Conservation (phyloP, 1,139 yeast genomes). For the Yamadazyma conglobata region DNA sequence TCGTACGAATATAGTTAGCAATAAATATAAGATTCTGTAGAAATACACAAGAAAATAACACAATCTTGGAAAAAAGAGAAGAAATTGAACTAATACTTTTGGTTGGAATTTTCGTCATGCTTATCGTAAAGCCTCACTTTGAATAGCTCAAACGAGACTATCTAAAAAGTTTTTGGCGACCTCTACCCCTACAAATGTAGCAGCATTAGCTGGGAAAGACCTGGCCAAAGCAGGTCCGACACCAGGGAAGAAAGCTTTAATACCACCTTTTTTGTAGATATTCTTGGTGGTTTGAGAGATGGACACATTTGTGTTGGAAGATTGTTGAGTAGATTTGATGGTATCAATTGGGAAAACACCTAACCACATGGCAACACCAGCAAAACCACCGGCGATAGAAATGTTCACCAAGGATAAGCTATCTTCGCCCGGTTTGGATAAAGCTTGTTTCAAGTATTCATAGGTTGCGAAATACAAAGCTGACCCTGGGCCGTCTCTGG, state of each 20-base stretch:
- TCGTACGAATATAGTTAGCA: too few relatives aligned
- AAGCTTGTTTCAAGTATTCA: constrained; percentile 67
- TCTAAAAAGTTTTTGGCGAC: constrained; percentile 70
- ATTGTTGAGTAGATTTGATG: constrained; percentile 80
- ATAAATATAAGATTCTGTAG: too few relatives aligned
- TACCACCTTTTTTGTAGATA: constrained; percentile 69
- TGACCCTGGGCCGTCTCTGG: constrained; percentile 98
- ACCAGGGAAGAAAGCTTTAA: constrained; percentile 96
- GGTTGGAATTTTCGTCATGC: too few relatives aligned
- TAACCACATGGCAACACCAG: constrained; percentile 96
- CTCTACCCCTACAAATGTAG: constrained; percentile 95
- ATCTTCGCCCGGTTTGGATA: constrained; percentile 54
- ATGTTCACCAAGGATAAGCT: constrained; percentile 69
- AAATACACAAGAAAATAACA: too few relatives aligned
- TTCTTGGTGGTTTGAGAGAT: constrained; percentile 63
- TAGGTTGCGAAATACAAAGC: constrained; percentile 95
- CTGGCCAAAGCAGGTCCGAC: constrained; percentile 92
- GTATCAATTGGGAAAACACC: constrained; percentile 97
- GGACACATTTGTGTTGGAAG: constrained; percentile 56
- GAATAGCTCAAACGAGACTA: too few relatives aligned
- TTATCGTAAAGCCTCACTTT: too few relatives aligned
- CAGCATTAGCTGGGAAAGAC: constrained; percentile 98
- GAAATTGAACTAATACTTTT: too few relatives aligned
- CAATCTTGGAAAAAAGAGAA: too few relatives aligned
- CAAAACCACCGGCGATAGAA: constrained; percentile 88